A percentile compares a stretch with the other conserved stretches of the same genome.
Evolutionary conservation across 2,329 filamentous ascomycete genomes (phyloP).

Genomic region (Fusarium xyrophilum): DNA sequence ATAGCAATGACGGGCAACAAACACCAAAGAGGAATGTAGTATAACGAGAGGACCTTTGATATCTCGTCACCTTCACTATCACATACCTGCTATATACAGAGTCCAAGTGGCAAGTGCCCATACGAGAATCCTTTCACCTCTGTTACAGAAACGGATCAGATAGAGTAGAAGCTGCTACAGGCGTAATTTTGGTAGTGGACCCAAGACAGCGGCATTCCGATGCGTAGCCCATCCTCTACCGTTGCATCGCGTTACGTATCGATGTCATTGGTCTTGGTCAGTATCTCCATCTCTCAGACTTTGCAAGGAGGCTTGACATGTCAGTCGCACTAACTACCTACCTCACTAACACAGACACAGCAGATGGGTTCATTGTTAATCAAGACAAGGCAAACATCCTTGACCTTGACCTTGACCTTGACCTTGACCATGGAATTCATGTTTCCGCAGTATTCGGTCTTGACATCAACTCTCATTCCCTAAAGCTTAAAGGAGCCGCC

Average conservation of each 20-base stretch:
- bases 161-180: conserved; percentile 31
- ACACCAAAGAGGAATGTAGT: not conserved
- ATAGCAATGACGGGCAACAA: not conserved
- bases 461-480: not conserved
- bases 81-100: not conserved
- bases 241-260: conserved; percentile 25
- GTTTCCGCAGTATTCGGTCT: conserved; percentile 1
- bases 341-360: not conserved
- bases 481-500: conserved; percentile 32
- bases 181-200: conserved; percentile 36
- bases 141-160: conserved; percentile 31
- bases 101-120: not conserved
- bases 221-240: not conserved
- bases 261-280: not conserved
- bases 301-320: conserved; percentile 6
- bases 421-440: not conserved
- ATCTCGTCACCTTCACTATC: not conserved
- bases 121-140: conserved; percentile 1
- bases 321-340: not conserved
- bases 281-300: conserved; percentile 6
- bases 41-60: not conserved
- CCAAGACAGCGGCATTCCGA: conserved; percentile 16
- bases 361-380: not conserved
- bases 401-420: not conserved
- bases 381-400: not conserved